Percentiles rank a stretch among this genome's conserved stretches.
Conservation (phyloP, 129 eudicot genomes). For the Dittrichia graveolens region DNA sequence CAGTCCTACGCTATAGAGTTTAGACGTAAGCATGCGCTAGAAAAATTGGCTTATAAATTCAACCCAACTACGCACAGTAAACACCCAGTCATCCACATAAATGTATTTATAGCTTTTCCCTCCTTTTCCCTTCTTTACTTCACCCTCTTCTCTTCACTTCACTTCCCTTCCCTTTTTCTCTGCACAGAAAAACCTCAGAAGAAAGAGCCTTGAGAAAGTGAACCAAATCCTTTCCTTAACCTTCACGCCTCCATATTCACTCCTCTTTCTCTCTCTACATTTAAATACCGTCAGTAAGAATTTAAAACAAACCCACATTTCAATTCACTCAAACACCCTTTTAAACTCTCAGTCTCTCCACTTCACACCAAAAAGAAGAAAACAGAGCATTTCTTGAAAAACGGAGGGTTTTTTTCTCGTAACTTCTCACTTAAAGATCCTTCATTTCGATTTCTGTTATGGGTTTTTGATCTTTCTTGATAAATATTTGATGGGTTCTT, state of each 20-base stretch:
- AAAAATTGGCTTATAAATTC: constrained; percentile 23
- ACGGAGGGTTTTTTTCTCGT: not conserved
- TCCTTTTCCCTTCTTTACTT: constrained; percentile 26
- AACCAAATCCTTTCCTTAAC: constrained; percentile 73
- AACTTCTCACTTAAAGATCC: constrained; percentile 7
- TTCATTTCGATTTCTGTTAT: not conserved
- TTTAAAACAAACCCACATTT: constrained; percentile 25
- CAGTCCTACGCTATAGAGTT: no score
- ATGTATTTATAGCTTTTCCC: constrained; percentile 44
- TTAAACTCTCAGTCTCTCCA: constrained; percentile 35
- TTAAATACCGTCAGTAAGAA: constrained; percentile 41
- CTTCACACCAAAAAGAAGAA: not conserved
- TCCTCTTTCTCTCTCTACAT: constrained; percentile 41
- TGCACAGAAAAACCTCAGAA: constrained; percentile 43
- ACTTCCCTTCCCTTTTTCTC: constrained; percentile 27
- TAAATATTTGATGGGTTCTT: constrained; percentile 49
- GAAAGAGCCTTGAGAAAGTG: constrained; percentile 70
- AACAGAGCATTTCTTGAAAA: constrained; percentile 15
- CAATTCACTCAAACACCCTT: constrained; percentile 39
- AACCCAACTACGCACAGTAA: constrained; percentile 27
- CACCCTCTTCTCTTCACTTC: constrained; percentile 39
- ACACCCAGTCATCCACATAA: constrained; percentile 22
- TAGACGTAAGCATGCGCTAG: no score
- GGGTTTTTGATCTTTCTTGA: constrained; percentile 12
- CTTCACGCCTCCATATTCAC: constrained; percentile 72